phyloP scores from a whole-genome alignment of 306 rosid species.

The Boehmeria nivea region DNA sequence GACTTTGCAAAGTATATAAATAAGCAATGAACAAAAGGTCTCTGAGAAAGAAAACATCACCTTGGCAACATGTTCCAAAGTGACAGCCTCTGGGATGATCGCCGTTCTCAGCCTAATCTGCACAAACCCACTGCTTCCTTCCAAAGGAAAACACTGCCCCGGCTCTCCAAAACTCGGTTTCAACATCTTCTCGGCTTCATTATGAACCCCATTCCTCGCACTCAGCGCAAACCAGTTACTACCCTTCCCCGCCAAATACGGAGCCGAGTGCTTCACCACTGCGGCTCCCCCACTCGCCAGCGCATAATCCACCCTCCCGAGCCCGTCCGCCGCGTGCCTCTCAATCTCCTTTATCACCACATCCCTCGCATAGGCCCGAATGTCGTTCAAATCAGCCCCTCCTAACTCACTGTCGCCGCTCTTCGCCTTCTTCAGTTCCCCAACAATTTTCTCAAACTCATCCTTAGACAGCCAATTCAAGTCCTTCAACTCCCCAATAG shows the following conservation, averaged over 20 bases:
- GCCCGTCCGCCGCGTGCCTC: constrained; percentile 90
- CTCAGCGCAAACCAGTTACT: constrained; percentile 41
- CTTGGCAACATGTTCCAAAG: constrained; percentile 94
- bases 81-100: constrained; percentile 80
- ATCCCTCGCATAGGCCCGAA: constrained; percentile 64
- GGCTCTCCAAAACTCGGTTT: constrained; percentile 96
- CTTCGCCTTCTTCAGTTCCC: constrained; percentile 42
- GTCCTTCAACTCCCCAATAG: constrained; percentile 47
- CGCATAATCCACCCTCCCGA: constrained; percentile 82
- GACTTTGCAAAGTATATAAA: too few species aligned
- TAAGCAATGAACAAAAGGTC: too few species aligned
- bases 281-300: constrained; percentile 55
- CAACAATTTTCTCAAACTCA: constrained; percentile 62
- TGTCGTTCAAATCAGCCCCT: constrained; percentile 56
- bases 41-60: constrained; percentile 29
- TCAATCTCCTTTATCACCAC: constrained; percentile 69
- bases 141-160: constrained; percentile 85
- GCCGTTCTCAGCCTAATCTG: constrained; percentile 72
- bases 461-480: constrained; percentile 61
- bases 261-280: constrained; percentile 72
- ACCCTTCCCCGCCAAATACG: constrained; percentile 30
- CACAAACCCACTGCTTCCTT: constrained; percentile 71
- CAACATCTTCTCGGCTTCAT: constrained; percentile 66
- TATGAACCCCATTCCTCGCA: constrained; percentile 37
- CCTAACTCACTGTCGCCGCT: constrained; percentile 26